A percentile compares a stretch with the other conserved stretches of the same genome.
Conservation (phyloP, 208 protist species). For the Acanthamoeba healyi region DNA sequence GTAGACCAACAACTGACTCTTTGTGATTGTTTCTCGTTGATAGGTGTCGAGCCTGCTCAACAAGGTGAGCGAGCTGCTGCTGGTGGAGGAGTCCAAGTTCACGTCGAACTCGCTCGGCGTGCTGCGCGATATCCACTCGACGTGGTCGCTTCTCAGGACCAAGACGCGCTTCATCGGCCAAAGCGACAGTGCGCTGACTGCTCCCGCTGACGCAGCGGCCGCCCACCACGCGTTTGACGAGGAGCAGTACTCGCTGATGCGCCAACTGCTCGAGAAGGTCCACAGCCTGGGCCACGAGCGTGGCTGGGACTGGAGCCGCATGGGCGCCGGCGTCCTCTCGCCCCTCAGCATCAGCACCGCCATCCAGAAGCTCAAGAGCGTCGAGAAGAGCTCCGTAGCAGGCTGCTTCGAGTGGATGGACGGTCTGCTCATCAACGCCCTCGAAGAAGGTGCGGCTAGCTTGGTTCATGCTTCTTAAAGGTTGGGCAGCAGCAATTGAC, state of each 20-base stretch:
- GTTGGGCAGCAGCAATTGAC: too few relatives aligned
- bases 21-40: background rate
- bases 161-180: constrained; percentile 41
- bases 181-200: background rate
- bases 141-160: constrained; percentile 29
- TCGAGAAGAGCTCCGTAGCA: constrained; percentile 81
- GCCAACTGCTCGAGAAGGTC: constrained; percentile 50
- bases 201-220: background rate
- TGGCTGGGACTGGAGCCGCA: background rate
- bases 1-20: too few relatives aligned
- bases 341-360: background rate
- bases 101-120: background rate
- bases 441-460: constrained; percentile 76
- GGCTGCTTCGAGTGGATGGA: constrained; percentile 99
- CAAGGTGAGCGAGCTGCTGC: constrained; percentile 68
- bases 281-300: constrained; percentile 5
- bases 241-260: constrained; percentile 55
- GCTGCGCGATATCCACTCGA: constrained; percentile 50
- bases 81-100: background rate
- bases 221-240: constrained; percentile 38
- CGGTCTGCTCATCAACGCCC: constrained; percentile 96
- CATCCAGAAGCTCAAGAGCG: background rate
- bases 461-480: too few relatives aligned
- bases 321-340: background rate
- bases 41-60: constrained; percentile 23